Percentiles rank a stretch among this genome's conserved stretches.
These are phyloP conservation scores for Aureobasidium sp. DNA, from an alignment of 2,329 filamentous ascomycete genomes.

Conservation along the genomic window DNA sequence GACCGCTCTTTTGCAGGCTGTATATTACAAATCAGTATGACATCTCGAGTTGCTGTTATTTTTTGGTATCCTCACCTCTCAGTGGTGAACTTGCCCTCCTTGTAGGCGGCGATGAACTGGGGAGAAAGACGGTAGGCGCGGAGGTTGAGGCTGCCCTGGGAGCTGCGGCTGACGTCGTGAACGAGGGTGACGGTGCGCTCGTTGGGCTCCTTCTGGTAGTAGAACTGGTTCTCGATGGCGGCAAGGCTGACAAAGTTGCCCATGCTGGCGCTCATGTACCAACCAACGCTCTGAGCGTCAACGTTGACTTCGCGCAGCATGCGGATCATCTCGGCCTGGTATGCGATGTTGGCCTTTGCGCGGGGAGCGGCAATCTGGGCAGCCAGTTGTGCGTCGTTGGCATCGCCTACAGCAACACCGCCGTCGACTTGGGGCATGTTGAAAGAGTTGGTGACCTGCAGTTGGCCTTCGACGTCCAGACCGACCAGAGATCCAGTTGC, in stretches of 20 bases:
- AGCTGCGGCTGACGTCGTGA: conserved; percentile 91
- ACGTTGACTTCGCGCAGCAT: conserved; percentile 96
- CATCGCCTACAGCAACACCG: conserved; percentile 56
- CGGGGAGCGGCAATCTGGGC: conserved; percentile 82
- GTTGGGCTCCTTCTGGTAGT: conserved; percentile 90
- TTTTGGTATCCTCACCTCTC: conserved; percentile 62
- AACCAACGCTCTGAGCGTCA: conserved; percentile 94
- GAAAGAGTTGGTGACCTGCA: conserved; percentile 93
- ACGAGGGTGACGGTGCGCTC: conserved; percentile 82
- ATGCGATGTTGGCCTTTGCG: conserved; percentile 79
- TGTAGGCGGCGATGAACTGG: conserved; percentile 82
- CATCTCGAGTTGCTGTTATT: not conserved
- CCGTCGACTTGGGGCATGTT: conserved; percentile 76
- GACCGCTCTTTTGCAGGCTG: conserved; percentile 88
- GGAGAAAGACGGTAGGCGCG: conserved; percentile 86
- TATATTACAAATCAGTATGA: conserved; percentile 22
- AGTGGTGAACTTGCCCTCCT: conserved; percentile 95
- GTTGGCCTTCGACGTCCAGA: conserved; percentile 74
- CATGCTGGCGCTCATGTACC: conserved; percentile 98
- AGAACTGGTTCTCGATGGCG: conserved; percentile 96
- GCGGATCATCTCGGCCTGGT: conserved; percentile 96
- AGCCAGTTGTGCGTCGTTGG: conserved; percentile 57
- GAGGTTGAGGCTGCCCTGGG: conserved; percentile 82
- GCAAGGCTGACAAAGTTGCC: conserved; percentile 94
- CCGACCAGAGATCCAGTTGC: conserved; percentile 88